A percentile compares a stretch with the other conserved stretches of the same genome.
phyloP scores from a whole-genome alignment of 305 asterid genomes.

The Fraxinus nigra region DNA sequence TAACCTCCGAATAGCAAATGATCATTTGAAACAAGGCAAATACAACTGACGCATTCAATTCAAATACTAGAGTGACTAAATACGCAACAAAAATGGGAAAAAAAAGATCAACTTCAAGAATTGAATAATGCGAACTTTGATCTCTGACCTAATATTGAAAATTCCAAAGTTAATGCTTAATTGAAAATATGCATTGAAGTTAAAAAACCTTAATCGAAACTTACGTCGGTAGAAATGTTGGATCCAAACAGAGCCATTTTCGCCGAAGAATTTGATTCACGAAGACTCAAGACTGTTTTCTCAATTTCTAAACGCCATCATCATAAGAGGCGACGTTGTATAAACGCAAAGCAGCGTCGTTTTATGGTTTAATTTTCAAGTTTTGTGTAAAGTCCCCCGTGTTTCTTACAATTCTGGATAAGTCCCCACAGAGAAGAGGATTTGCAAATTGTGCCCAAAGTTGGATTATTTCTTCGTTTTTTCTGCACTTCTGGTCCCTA shows the following conservation, averaged over 20 bases:
- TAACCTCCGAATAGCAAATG: background rate
- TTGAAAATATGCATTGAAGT: background rate
- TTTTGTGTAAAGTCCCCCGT: background rate
- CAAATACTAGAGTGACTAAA: background rate
- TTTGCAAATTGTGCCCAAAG: background rate
- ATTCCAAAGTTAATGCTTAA: background rate
- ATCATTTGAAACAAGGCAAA: background rate
- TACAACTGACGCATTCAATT: background rate
- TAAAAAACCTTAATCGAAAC: background rate
- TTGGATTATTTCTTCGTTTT: background rate
- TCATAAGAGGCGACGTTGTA: background rate
- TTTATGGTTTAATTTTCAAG: background rate
- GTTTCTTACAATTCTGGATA: background rate
- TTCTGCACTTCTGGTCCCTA: background rate
- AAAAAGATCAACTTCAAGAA: background rate
- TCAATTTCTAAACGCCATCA: background rate
- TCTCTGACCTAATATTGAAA: background rate
- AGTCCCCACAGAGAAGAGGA: background rate
- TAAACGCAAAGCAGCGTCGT: background rate
- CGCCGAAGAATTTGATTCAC: slow-evolving; percentile 2
- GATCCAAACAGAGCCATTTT: slow-evolving; percentile 48
- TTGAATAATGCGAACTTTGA: background rate
- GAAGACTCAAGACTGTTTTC: background rate
- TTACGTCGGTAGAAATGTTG: slow-evolving; percentile 40
- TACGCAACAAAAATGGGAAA: background rate